These are phyloP conservation scores for Pseudofabraea citricarpa DNA, from an alignment of 2,329 filamentous ascomycete species.

Conservation along the genomic window DNA sequence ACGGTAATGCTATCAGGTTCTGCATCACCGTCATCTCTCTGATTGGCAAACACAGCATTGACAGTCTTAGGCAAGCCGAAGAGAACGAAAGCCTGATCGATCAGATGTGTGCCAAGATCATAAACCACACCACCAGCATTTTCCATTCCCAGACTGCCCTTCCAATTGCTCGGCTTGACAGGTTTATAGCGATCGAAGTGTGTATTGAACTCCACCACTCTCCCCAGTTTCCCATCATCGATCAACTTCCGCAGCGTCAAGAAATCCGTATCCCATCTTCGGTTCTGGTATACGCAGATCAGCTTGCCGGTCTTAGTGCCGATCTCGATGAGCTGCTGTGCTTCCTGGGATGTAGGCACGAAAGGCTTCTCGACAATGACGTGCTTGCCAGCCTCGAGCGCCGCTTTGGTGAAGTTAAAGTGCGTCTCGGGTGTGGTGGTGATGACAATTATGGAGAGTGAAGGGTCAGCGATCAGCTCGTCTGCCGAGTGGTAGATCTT, in stretches of 20 bases:
- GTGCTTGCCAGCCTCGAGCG: conserved; percentile 68
- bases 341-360: conserved; percentile 65
- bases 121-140: conserved; percentile 65
- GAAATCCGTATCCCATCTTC: conserved; percentile 76
- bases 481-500: conserved; percentile 61
- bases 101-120: conserved; percentile 70
- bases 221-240: conserved; percentile 54
- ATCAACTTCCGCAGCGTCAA: conserved; percentile 62
- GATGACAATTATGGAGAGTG: conserved; percentile 65
- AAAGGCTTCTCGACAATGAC: conserved; percentile 82
- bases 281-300: conserved; percentile 41
- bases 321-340: conserved; percentile 49
- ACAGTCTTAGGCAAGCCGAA: conserved; percentile 66
- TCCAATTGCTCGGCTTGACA: conserved; percentile 59
- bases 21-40: conserved; percentile 47
- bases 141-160: conserved; percentile 51
- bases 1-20: conserved; percentile 58
- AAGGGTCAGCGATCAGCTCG: conserved; percentile 59
- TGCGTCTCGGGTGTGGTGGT: conserved; percentile 70
- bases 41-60: conserved; percentile 63
- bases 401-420: conserved; percentile 58
- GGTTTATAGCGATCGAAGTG: conserved; percentile 75
- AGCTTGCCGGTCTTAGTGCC: conserved; percentile 32
- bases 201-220: conserved; percentile 73
- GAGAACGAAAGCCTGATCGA: conserved; percentile 68